Conservation (phyloP, 2,329 filamentous ascomycete species). For the Aureobasidium sp. region DNA sequence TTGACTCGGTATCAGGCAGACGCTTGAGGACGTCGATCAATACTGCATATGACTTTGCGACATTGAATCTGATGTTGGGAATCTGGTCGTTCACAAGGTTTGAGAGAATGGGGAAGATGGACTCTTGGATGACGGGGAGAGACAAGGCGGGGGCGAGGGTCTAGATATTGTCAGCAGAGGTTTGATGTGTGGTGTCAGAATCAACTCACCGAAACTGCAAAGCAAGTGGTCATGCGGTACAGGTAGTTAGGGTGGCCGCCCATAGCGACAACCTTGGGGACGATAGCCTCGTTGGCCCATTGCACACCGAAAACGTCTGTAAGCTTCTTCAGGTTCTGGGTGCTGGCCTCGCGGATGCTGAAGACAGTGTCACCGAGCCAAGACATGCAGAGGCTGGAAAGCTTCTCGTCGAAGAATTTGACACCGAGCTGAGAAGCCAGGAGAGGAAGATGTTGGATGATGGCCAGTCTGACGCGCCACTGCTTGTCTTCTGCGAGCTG, state of each 20-base stretch:
- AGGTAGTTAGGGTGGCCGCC: conserved; percentile 97
- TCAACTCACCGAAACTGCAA: conserved; percentile 82
- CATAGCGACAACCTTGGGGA: conserved; percentile 98
- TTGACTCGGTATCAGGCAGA: conserved; percentile 72
- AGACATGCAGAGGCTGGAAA: conserved; percentile 91
- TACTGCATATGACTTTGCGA: conserved; percentile 91
- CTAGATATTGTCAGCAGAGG: conserved; percentile 39
- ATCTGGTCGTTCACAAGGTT: conserved; percentile 91
- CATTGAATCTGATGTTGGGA: conserved; percentile 98
- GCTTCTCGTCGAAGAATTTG: conserved; percentile 96
- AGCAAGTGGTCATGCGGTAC: conserved; percentile 99
- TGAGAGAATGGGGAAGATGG: conserved; percentile 91
- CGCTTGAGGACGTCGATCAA: conserved; percentile 87
- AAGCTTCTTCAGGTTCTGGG: conserved; percentile 94
- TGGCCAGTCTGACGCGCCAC: conserved; percentile 94
- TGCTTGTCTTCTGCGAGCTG: conserved; percentile 98
- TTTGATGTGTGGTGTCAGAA: neutral
- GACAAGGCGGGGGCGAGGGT: conserved; percentile 89
- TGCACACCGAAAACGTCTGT: conserved; percentile 98
- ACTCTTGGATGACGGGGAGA: conserved; percentile 84
- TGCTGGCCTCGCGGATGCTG: conserved; percentile 95
- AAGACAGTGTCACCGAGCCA: conserved; percentile 98
- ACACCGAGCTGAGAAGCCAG: conserved; percentile 93
- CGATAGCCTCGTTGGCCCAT: conserved; percentile 94
- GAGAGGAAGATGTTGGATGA: conserved; percentile 98